Evolutionary conservation across 495 filamentous ascomycete genomes (phyloP), one percentile per base, ranked within the genome.

Genomic region (Penicillium mononematosum): DNA sequence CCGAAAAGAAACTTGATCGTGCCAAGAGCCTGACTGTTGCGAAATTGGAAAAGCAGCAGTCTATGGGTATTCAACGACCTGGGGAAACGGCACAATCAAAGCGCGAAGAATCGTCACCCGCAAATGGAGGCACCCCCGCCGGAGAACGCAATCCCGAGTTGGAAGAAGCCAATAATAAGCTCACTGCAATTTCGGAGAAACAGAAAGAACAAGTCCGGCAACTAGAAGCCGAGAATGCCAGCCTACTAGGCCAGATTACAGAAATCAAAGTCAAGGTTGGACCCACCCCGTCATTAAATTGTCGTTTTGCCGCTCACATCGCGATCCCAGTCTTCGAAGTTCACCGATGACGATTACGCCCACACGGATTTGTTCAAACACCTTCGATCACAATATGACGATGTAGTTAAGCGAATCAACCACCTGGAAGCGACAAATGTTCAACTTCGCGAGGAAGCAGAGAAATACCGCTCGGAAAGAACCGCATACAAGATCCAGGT

Each of bases 291-390:
- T 4, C 19, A 10, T 39, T 51, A 16, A 11, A 32, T 29, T 9
- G 14, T 41, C 19, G 11, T 16, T 22, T 17, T 38, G 16, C 55
- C 9, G 38, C 39, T 66, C n/a, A 62, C 53, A 11, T 5, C 58
- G 22, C 10, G 43, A n/a, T 63, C 52, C 1, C 41, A 84, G 81
- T 74, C 80, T 50, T 83, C 89, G 2, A 86, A 83, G 54, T 76
- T 94, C 39, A 87, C 88, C 1, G 93, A 98, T 63, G 94, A 98
- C 51, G 94, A 98, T 63, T 97, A 96, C 69, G 86, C 90, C 42
- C 83, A 88, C 50, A 96, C 91, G 36, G 90, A 97, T 62, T 79
- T 96, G 10, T 98, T 97, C 79, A 96, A 96, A 69, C 82, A 86
- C 58, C 81, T 97, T 56, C 95, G 91, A 72, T 83, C 83, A 27